A percentile compares a stretch with the other conserved stretches of the same genome.
These are phyloP conservation scores for Chytridiales sp. DNA, from an alignment of 371 early-diverging fungal species.

Conservation along the genomic window DNA sequence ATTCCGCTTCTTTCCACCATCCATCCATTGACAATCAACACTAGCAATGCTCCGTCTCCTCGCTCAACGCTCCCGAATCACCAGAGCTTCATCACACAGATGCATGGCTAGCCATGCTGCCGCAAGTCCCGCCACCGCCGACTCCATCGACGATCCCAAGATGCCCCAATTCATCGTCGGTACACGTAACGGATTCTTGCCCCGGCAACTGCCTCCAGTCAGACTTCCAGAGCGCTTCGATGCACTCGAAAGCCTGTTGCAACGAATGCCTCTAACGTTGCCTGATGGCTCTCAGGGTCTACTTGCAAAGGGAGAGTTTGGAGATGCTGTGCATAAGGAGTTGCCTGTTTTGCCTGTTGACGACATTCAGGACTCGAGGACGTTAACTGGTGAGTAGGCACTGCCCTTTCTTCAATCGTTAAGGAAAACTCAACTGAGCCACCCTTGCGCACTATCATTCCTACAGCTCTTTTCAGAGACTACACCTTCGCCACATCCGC, in stretches of 20 bases:
- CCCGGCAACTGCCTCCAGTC: slow-evolving; percentile 63
- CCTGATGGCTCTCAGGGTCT: slow-evolving; percentile 71
- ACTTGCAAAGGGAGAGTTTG: slow-evolving; percentile 74
- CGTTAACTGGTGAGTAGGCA: slow-evolving; percentile 62
- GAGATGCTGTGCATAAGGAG: slow-evolving; percentile 68
- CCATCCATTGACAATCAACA: no score
- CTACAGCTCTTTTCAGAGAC: slow-evolving; percentile 76
- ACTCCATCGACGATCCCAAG: slow-evolving; percentile 12
- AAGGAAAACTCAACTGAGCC: not conserved
- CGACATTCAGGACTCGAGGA: slow-evolving; percentile 62
- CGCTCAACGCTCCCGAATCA: no score
- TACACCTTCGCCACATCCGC: slow-evolving; percentile 84
- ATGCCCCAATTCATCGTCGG: slow-evolving; percentile 67
- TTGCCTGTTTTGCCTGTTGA: slow-evolving; percentile 74
- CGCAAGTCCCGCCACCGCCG: no score
- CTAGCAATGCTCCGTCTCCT: no score
- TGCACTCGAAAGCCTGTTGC: slow-evolving; percentile 65
- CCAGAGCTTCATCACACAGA: no score
- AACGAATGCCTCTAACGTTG: slow-evolving; percentile 73
- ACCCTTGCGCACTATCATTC: not conserved
- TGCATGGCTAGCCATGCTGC: no score
- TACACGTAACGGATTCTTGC: slow-evolving; percentile 69
- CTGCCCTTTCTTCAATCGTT: not conserved
- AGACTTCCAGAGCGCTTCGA: slow-evolving; percentile 67
- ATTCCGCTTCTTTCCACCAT: no score